Conservation (phyloP, 2,329 filamentous ascomycete species). For the Alternaria alternata region DNA sequence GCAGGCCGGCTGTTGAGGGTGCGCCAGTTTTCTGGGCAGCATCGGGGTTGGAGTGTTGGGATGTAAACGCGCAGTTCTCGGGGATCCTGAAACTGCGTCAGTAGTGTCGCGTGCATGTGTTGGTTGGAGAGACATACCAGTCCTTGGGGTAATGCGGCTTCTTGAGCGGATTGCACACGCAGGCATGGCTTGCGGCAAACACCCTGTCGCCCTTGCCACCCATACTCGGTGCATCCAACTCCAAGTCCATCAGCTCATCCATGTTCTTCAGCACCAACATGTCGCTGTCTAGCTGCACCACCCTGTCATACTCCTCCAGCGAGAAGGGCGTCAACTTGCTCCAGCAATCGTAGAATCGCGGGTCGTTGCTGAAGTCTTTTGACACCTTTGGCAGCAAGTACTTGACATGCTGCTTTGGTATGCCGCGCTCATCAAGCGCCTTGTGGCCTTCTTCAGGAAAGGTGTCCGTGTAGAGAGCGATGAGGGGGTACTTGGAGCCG, state of each 20-base stretch:
- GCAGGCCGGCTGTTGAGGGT: slow-evolving; percentile 59
- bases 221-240: slow-evolving; percentile 67
- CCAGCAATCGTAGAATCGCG: slow-evolving; percentile 91
- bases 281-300: slow-evolving; percentile 87
- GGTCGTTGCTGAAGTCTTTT: slow-evolving; percentile 77
- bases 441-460: slow-evolving; percentile 73
- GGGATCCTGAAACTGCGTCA: slow-evolving; percentile 52
- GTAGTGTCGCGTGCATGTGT: not conserved
- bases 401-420: slow-evolving; percentile 73
- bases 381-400: slow-evolving; percentile 72
- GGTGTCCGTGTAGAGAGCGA: slow-evolving; percentile 82
- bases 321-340: slow-evolving; percentile 83
- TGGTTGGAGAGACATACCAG: slow-evolving; percentile 60
- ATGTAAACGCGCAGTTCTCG: slow-evolving; percentile 68
- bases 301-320: slow-evolving; percentile 76
- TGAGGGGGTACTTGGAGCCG: slow-evolving; percentile 75
- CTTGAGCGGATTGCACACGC: slow-evolving; percentile 82
- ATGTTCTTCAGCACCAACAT: slow-evolving; percentile 86
- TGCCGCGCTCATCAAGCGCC: slow-evolving; percentile 73
- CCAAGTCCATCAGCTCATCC: slow-evolving; percentile 89
- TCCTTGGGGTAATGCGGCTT: slow-evolving; percentile 79
- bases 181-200: slow-evolving; percentile 85
- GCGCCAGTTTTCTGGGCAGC: slow-evolving; percentile 63
- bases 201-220: slow-evolving; percentile 68
- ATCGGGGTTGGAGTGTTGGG: slow-evolving; percentile 62